A percentile compares a stretch with the other conserved stretches of the same genome.
phyloP scores from a whole-genome alignment of 2,329 filamentous ascomycete genomes.

The Diaporthe aspalathi region DNA sequence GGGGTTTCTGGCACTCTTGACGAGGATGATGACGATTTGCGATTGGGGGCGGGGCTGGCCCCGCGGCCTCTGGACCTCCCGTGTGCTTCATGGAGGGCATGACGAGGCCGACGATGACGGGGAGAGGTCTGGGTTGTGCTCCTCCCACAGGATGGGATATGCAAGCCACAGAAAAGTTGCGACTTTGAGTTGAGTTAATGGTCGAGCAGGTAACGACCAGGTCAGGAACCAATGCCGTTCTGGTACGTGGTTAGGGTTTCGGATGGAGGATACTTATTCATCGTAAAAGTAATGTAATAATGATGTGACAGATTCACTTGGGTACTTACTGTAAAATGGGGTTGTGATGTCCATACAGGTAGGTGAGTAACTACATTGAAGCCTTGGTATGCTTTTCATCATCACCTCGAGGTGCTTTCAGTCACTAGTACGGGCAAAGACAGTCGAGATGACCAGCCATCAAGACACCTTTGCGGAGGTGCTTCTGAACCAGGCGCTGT shows the following conservation, averaged over 20 bases:
- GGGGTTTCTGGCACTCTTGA: not conserved
- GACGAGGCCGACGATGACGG: not conserved
- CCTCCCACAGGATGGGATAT: not conserved
- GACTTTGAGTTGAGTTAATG: not conserved
- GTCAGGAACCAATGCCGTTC: not conserved
- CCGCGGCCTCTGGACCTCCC: slow-evolving; percentile 7
- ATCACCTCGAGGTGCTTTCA: not conserved
- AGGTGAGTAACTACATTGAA: not conserved
- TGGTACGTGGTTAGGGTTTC: not conserved
- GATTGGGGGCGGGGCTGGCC: not conserved
- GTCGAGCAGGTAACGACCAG: not conserved
- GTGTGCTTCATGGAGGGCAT: not conserved
- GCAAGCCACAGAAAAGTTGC: no score
- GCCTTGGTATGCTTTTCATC: not conserved
- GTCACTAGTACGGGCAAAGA: not conserved
- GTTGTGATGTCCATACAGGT: not conserved
- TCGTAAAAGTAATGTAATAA: not conserved
- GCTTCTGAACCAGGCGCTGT: not conserved
- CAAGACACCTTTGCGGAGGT: no score
- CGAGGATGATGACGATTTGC: not conserved
- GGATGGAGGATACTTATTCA: not conserved
- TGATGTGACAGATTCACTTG: not conserved
- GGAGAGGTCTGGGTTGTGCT: not conserved
- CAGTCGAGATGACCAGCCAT: not conserved
- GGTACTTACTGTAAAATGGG: not conserved